Base-by-base conservation (phyloP, 1,284 basidiomycete genomes). In the Ustilago curta region DNA sequence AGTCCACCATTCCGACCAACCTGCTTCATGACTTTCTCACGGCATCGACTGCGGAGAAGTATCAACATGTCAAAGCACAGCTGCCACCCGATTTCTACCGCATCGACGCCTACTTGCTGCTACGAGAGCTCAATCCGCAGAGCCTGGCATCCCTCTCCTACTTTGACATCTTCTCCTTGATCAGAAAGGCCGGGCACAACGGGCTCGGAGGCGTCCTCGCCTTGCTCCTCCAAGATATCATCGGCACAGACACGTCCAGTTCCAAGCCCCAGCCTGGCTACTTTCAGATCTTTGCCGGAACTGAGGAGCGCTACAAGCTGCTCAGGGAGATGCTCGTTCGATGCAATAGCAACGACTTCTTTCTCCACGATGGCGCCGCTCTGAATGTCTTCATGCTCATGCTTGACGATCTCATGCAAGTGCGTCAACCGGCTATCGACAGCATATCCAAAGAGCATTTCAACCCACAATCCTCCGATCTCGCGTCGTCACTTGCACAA, bases 311-410 rank as follows among this genome's bases (percentile, higher is more conserved):
- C 27, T 70, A 69, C 62, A 59, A 61, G 27, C 59, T 74, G 29
- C 66, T 74, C 12, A 44, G 62, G 12, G 62, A 57, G 14, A 40
- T 74, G 18, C 59, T 74, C 25, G 44, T 62, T 3, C 58, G 51
- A 7, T 65, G 59, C 59, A 52, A 25, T 32, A 58, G 51, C 50
- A 39, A 40, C 62, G 49, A 69, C 9, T 52, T 59, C 11, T 23
- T 73, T 8, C 49, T 64, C 4, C 59, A 73, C 27, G 62, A 70
- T 19, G 66, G 47, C 12, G 19, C 58, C n/a, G 55, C 52, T n/a
- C 42, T 74, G 12, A 60, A 61, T 19, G 39, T 74, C 35, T 70
- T 75, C 37, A 50, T 63, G 56, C 72, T 63, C 23, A 57, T 75
- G 59, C 53, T 75, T 9, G 48, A 67, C 39, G 72, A 75, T 44